A percentile compares a stretch with the other conserved stretches of the same genome.
Evolutionary conservation across 805 yeast genomes (phyloP).

Genomic region (Myxozyma nipponensis): DNA sequence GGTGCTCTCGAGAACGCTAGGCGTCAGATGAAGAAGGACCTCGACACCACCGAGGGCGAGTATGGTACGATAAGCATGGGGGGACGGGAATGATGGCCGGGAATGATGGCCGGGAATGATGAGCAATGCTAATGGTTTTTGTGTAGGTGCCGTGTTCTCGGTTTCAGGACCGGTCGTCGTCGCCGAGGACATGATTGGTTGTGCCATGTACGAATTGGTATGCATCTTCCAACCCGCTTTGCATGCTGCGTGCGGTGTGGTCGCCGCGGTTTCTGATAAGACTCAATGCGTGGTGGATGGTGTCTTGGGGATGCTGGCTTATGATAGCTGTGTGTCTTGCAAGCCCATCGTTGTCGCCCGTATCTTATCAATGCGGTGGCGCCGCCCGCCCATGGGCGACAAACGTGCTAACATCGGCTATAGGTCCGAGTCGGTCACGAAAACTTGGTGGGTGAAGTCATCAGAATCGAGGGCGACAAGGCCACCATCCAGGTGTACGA

Average conservation of each 20-base stretch:
- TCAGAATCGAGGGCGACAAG: constrained; percentile 92
- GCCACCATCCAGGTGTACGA: constrained; percentile 99
- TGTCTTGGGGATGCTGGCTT: too few species aligned
- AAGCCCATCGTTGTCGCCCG: too few species aligned
- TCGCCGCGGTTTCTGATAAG: neutral
- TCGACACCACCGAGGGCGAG: constrained; percentile 66
- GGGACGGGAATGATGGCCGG: too few species aligned
- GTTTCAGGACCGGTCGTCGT: constrained; percentile 98
- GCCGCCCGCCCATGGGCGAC: too few species aligned
- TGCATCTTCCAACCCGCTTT: constrained; percentile 3
- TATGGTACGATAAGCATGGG: constrained; percentile 57
- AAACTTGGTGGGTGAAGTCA: constrained; percentile 95
- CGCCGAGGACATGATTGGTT: constrained; percentile 98
- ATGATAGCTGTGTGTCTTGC: too few species aligned
- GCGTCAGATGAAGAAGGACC: constrained; percentile 85
- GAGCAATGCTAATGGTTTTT: neutral
- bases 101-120: neutral
- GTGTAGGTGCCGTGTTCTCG: constrained; percentile 59
- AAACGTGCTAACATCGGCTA: constrained; percentile 1
- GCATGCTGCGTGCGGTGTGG: neutral
- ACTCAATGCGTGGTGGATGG: neutral
- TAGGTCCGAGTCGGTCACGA: constrained; percentile 88
- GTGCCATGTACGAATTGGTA: constrained; percentile 98
- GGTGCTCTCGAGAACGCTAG: constrained; percentile 97
- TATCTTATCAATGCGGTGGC: too few species aligned